These are phyloP conservation scores for Solanum chiquidenum DNA, from an alignment of 257 asterid genomes.

Conservation along the genomic window DNA sequence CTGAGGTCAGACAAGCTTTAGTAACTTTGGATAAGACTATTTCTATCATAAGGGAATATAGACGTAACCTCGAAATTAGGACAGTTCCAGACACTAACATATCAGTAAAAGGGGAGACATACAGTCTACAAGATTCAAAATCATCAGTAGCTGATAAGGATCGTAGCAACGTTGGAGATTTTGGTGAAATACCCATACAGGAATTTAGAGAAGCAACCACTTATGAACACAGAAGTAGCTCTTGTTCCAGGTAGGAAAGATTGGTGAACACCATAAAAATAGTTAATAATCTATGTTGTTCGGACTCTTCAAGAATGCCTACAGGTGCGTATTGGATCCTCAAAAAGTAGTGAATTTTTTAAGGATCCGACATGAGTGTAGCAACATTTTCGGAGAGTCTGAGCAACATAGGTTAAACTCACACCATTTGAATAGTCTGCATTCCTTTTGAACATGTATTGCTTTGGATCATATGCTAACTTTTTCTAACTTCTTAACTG, in stretches of 20 bases:
- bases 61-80: conserved; percentile 4
- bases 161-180: neutral
- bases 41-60: conserved; percentile 29
- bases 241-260: conserved; percentile 49
- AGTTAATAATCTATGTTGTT: neutral
- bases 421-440: neutral
- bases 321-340: neutral
- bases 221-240: conserved; percentile 34
- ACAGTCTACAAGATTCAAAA: conserved; percentile 8
- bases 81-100: neutral
- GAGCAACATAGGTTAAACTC: neutral
- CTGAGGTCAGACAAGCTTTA: conserved; percentile 42
- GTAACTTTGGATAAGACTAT: conserved; percentile 53
- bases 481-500: too few species aligned
- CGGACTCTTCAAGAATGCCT: neutral
- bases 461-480: neutral
- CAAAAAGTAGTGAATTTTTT: neutral
- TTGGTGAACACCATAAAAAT: neutral
- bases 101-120: neutral
- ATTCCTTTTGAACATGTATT: neutral
- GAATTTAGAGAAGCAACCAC: conserved; percentile 17
- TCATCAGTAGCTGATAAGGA: conserved; percentile 16
- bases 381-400: neutral
- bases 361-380: neutral
- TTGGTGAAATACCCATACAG: conserved; percentile 2